Base-by-base conservation (phyloP, 1,284 basidiomycete genomes). In the Ceratobasidium sp. region DNA sequence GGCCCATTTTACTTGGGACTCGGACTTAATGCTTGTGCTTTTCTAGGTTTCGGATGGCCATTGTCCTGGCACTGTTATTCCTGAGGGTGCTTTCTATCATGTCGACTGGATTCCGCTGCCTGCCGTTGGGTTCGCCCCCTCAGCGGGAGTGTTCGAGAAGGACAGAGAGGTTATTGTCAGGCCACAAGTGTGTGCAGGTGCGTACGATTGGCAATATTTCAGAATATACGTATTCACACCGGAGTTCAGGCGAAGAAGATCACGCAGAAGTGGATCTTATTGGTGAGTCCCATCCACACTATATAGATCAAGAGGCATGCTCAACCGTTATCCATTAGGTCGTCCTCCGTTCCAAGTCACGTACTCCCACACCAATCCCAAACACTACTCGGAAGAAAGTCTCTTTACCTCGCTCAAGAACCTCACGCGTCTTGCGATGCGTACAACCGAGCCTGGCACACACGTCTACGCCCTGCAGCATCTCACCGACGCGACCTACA, bases 401-500 rank as follows among this genome's bases (percentile, higher is more conserved):
- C 35, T 67, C 4, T 67, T 67, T 26, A 67, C 63, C 1, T 67
- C 63, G 32, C 63, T 67, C 32, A 67, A 67, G 49, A 67, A 67
- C 30, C 21, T 67, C 35, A 67, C 49, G 41, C 63, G 63, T n/a
- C 63, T 67, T 3, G 50, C 49, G 8, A 67, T 67, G 63, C 63
- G 63, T 41, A 67, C 63, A 1, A 54, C 18, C n/a, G 49, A 54
- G 43, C 63, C 63, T 2, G 63, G 63, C 47, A 67, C 63, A 26
- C 63, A 67, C 35, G 26, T 88, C 78, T 98, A 98, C 80, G 91
- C 94, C 79, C 90, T 99, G 76, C 89, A 91, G 75, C 91, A 93
- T 77, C 88, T 98, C 23, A 92, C 91, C 9, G 97, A 99, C 80
- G 85, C 90, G 0, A 88, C 92, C n/a, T 98, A 98, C 81, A 89